Conservation (phyloP, 2,329 filamentous ascomycete species). For the Epichloe sibirici region DNA sequence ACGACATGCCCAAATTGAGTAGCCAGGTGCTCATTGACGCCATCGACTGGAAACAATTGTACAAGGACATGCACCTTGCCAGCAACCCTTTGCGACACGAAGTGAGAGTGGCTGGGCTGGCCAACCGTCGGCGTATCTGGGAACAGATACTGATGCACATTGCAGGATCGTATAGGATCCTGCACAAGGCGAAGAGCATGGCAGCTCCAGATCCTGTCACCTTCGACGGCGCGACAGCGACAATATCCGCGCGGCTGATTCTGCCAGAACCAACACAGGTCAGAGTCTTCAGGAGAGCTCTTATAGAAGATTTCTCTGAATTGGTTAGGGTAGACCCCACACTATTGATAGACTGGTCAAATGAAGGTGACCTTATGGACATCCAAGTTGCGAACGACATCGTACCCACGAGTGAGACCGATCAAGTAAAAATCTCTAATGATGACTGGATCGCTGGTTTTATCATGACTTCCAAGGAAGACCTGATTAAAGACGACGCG, state of each 20-base stretch:
- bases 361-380: not conserved
- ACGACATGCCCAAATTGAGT: not conserved
- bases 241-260: not conserved
- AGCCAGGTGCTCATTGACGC: not conserved
- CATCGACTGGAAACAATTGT: not conserved
- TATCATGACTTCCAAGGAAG: not conserved
- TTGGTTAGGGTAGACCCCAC: not conserved
- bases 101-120: not conserved
- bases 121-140: slow-evolving; percentile 1
- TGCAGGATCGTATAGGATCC: not conserved
- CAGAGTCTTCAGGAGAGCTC: not conserved
- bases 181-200: not conserved
- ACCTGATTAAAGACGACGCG: not conserved
- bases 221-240: not conserved
- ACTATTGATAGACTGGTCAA: not conserved
- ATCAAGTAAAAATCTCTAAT: not conserved
- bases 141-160: not conserved
- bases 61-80: not conserved
- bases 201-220: not conserved
- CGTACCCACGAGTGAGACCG: not conserved
- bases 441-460: not conserved
- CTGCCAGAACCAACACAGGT: not conserved
- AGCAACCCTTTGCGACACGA: not conserved
- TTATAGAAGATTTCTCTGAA: not conserved
- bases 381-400: not conserved